Evolutionary conservation across 225 moss, liverwort and hornwort genomes (phyloP).

Genomic region (Sphagnum tenellum): DNA sequence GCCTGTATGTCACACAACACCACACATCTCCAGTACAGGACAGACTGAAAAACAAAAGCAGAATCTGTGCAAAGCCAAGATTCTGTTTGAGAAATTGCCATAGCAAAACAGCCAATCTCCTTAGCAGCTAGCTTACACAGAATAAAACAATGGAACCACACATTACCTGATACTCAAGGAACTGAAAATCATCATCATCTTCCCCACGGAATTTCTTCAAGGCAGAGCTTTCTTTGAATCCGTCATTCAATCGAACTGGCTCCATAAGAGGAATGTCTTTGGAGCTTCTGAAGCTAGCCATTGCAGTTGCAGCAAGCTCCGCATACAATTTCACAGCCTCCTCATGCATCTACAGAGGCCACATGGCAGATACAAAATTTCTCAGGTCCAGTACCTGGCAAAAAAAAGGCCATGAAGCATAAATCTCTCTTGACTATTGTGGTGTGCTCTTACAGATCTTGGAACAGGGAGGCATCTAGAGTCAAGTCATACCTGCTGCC

Average conservation of each 20-base stretch:
- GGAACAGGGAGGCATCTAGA: no score
- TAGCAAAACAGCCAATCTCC: no score
- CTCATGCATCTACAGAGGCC: slow-evolving; percentile 38
- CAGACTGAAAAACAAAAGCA: not conserved
- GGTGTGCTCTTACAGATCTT: no score
- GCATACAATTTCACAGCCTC: slow-evolving; percentile 87
- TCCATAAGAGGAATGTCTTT: slow-evolving; percentile 77
- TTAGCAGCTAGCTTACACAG: no score
- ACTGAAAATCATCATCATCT: slow-evolving; percentile 97
- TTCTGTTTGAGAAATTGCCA: not conserved
- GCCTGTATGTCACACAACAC: slow-evolving; percentile 25
- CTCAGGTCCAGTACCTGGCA: no score
- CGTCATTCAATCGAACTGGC: slow-evolving; percentile 73
- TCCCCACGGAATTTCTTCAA: slow-evolving; percentile 68
- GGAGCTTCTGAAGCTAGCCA: slow-evolving; percentile 83
- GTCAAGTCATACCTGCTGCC: slow-evolving; percentile 51
- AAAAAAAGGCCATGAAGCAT: no score
- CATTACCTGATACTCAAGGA: slow-evolving; percentile 72
- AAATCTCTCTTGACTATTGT: no score
- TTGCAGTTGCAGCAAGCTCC: slow-evolving; percentile 80
- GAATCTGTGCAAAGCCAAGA: not conserved
- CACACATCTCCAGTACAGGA: not conserved
- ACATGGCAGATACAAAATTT: not conserved
- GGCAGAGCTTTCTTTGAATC: slow-evolving; percentile 86
- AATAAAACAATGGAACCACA: not conserved